Percentiles rank a stretch among this genome's conserved stretches.
Conservation (phyloP, 2,329 filamentous ascomycete genomes). For the Sphaerulina musiva region DNA sequence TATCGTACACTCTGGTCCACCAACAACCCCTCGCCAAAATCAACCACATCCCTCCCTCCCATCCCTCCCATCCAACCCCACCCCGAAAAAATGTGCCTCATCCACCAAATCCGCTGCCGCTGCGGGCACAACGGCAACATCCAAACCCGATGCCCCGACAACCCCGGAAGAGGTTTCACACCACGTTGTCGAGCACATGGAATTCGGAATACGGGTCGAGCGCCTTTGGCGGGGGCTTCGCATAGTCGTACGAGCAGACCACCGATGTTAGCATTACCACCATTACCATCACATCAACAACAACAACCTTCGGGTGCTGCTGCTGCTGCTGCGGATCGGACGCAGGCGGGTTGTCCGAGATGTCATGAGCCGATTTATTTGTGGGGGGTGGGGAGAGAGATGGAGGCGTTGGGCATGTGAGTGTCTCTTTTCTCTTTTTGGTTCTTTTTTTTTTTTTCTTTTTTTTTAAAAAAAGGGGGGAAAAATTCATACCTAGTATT, state of each 20-base stretch:
- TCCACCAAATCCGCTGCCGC: conserved; percentile 6
- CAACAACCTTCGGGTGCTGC: too few relatives aligned
- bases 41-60: background rate
- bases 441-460: too few relatives aligned
- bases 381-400: conserved; percentile 5
- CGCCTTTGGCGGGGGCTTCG: background rate
- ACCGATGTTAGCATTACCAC: too few relatives aligned
- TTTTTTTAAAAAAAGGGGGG: too few relatives aligned
- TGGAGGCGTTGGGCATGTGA: background rate
- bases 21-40: background rate
- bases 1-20: background rate
- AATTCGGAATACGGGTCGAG: background rate
- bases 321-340: background rate
- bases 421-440: background rate
- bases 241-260: background rate
- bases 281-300: too few relatives aligned
- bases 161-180: conserved; percentile 6
- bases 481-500: too few relatives aligned
- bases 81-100: background rate
- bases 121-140: background rate
- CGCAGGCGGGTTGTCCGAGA: background rate
- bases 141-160: conserved; percentile 5
- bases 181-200: background rate
- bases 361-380: conserved; percentile 2
- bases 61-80: background rate